Conservation (phyloP, 805 yeast species). For the Maudiozyma serrabonitensis region DNA sequence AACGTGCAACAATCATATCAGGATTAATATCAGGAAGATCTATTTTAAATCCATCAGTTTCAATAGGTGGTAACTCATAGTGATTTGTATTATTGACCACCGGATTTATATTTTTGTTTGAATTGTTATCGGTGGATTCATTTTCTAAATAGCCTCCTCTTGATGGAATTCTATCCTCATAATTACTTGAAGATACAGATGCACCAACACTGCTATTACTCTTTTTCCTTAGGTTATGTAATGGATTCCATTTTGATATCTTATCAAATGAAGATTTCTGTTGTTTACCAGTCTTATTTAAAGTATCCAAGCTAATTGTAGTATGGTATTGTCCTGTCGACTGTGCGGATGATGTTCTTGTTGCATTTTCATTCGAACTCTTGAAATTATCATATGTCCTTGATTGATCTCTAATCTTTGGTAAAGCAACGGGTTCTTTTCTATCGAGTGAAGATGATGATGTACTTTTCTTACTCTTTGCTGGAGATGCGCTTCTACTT, state of each 20-base stretch:
- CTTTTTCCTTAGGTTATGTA: conserved; percentile 20
- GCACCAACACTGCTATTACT: conserved; percentile 12
- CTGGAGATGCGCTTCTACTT: not conserved
- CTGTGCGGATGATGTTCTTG: not conserved
- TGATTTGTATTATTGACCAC: conserved; percentile 8
- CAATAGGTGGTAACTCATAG: conserved; percentile 20
- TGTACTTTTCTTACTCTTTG: not conserved
- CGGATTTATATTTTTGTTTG: conserved; percentile 5
- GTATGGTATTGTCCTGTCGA: conserved; percentile 16
- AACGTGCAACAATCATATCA: not conserved
- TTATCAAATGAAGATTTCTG: conserved; percentile 17
- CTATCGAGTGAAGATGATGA: not conserved
- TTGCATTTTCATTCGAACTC: conserved; percentile 9
- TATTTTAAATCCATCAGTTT: conserved; percentile 14
- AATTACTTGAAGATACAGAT: conserved; percentile 1
- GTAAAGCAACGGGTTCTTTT: not conserved
- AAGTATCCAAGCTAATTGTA: conserved; percentile 17
- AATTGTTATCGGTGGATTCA: not conserved
- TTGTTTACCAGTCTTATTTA: conserved; percentile 10
- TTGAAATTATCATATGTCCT: conserved; percentile 23
- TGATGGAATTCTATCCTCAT: not conserved
- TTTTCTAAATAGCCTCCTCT: not conserved
- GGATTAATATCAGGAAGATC: conserved; percentile 12
- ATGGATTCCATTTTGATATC: conserved; percentile 25
- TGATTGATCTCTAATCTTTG: conserved; percentile 11